Evolutionary conservation across 2,329 filamentous ascomycete species (phyloP).

Genomic region (Colletotrichum siamense): DNA sequence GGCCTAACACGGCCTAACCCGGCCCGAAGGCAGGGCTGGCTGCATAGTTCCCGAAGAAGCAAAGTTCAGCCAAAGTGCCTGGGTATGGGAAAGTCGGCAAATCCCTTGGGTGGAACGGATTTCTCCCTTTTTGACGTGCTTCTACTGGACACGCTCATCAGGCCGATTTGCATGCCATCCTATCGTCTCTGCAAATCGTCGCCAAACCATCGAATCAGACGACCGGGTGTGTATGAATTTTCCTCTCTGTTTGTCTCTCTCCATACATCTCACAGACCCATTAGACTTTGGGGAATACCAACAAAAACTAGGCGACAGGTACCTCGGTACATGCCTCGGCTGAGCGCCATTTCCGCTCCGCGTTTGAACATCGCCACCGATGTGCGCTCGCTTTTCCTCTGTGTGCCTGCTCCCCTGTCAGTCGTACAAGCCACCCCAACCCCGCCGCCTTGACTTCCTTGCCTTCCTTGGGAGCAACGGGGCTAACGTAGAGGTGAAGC

Average conservation of each 20-base stretch:
- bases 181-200: background rate
- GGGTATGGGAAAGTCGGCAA: background rate
- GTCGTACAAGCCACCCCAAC: background rate
- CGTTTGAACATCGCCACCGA: background rate
- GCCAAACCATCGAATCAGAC: background rate
- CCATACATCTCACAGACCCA: background rate
- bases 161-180: background rate
- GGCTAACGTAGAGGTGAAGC: background rate
- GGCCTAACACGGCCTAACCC: background rate
- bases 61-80: background rate
- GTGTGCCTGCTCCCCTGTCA: background rate
- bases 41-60: background rate
- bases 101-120: background rate
- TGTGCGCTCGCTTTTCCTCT: background rate
- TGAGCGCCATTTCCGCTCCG: background rate
- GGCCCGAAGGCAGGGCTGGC: background rate
- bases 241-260: background rate
- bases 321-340: fast-evolving
- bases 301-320: background rate
- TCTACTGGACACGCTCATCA: background rate
- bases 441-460: background rate
- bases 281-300: background rate
- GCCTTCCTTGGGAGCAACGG: background rate
- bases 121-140: background rate
- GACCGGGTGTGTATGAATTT: fast-evolving